Percentiles rank a stretch among this genome's conserved stretches.
phyloP scores from a whole-genome alignment of 208 protist genomes.

The Leishmania guyanensis region DNA sequence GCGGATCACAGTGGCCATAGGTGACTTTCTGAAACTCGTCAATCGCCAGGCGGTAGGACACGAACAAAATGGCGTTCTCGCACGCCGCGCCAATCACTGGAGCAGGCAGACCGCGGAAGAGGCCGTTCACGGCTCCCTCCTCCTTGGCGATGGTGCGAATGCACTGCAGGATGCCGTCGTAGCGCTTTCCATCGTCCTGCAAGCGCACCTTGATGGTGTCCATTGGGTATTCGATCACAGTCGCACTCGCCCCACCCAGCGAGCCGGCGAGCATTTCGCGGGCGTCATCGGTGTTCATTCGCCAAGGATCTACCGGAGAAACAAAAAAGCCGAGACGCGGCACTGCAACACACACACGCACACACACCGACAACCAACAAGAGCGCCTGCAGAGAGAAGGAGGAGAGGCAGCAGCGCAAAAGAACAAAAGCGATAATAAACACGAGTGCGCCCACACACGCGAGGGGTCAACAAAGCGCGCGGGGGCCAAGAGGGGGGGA shows the following conservation, averaged over 20 bases:
- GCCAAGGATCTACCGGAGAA: neutral
- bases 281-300: constrained; percentile 60
- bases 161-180: constrained; percentile 65
- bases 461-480: neutral
- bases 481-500: neutral
- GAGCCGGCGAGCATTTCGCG: constrained; percentile 80
- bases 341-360: neutral
- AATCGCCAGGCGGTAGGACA: constrained; percentile 63
- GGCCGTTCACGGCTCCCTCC: constrained; percentile 85
- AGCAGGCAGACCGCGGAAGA: constrained; percentile 88
- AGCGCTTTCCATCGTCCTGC: constrained; percentile 78
- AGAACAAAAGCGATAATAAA: neutral
- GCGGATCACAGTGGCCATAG: constrained; percentile 42
- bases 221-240: constrained; percentile 90
- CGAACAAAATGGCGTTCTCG: constrained; percentile 88
- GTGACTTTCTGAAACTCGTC: constrained; percentile 54
- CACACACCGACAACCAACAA: neutral
- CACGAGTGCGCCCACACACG: neutral
- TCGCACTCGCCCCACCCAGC: constrained; percentile 70
- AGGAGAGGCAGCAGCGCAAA: neutral
- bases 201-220: constrained; percentile 94
- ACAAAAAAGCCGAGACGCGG: neutral
- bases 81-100: constrained; percentile 83
- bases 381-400: neutral
- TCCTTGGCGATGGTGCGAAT: constrained; percentile 69